Percentiles rank a stretch among this genome's conserved stretches.
Evolutionary conservation across 257 asterid species (phyloP).

Genomic region (Solanum chiquidenum): DNA sequence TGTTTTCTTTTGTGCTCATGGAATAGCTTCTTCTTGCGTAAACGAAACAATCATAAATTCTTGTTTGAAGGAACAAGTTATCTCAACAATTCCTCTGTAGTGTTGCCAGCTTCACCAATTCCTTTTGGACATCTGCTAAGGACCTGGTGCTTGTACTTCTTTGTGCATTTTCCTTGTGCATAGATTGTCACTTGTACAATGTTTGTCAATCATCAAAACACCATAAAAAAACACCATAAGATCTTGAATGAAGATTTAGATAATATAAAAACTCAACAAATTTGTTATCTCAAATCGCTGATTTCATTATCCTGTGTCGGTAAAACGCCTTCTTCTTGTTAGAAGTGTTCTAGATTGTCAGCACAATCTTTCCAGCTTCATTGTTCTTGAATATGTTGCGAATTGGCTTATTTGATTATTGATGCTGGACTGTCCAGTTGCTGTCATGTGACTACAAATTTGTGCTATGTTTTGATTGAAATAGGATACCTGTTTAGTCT

Average conservation of each 20-base stretch:
- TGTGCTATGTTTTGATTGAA: not conserved
- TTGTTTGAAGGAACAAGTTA: not conserved
- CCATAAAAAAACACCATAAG: not conserved
- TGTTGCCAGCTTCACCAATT: not conserved
- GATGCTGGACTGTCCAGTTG: not conserved
- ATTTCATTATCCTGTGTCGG: conserved; percentile 48
- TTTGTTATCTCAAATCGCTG: conserved; percentile 20
- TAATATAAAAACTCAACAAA: not conserved
- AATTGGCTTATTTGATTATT: conserved; percentile 8
- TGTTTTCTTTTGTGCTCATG: not conserved
- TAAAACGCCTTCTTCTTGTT: conserved; percentile 56
- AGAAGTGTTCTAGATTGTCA: conserved; percentile 40
- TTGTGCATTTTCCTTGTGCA: not conserved
- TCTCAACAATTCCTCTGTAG: not conserved
- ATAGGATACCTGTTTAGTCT: not conserved
- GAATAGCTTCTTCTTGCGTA: not conserved
- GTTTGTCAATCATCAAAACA: not conserved
- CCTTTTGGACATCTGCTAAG: not conserved
- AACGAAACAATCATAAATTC: not conserved
- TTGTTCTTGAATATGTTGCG: conserved; percentile 66
- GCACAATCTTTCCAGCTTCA: conserved; percentile 49
- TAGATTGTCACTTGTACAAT: not conserved
- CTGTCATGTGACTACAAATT: not conserved
- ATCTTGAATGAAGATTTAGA: not conserved
- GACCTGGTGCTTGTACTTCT: not conserved